These are phyloP conservation scores for Closterium sp. DNA, from an alignment of 139 green algal genomes.

Conservation along the genomic window DNA sequence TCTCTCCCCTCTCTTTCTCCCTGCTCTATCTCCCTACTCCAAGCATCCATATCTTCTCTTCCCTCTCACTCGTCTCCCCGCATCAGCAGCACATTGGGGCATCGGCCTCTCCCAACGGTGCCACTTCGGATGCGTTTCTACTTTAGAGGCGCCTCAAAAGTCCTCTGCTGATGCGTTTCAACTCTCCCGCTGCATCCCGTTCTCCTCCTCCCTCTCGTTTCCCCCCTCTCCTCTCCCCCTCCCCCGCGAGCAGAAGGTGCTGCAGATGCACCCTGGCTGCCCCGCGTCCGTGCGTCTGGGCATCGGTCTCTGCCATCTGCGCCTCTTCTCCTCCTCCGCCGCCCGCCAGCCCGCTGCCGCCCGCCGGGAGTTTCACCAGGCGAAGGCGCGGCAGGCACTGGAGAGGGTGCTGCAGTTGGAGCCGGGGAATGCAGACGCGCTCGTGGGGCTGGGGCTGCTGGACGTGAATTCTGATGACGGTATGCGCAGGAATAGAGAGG, in stretches of 20 bases:
- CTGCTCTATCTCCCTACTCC: too few relatives aligned
- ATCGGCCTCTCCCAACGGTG: not conserved
- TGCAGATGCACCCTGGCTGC: conserved; percentile 65
- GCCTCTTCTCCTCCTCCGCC: conserved; percentile 36
- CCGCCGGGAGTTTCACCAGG: conserved; percentile 43
- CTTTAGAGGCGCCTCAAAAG: too few relatives aligned
- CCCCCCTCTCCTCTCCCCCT: not conserved
- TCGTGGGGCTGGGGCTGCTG: conserved; percentile 72
- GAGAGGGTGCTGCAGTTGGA: conserved; percentile 64
- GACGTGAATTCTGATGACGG: conserved; percentile 36
- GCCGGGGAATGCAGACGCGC: conserved; percentile 66
- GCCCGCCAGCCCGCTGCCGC: not conserved
- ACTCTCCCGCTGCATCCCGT: too few relatives aligned
- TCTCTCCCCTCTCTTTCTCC: not conserved
- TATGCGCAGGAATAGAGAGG: too few relatives aligned
- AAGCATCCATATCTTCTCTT: too few relatives aligned
- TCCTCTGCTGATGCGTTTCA: too few relatives aligned
- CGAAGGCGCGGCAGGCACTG: conserved; percentile 63
- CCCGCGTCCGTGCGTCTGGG: conserved; percentile 81
- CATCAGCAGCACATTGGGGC: too few relatives aligned
- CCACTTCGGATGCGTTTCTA: too few relatives aligned
- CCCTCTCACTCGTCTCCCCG: too few relatives aligned
- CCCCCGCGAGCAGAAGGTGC: conserved; percentile 46
- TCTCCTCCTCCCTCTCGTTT: not conserved
- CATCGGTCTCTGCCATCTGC: conserved; percentile 73